These are phyloP conservation scores for Begonia fuchsioides DNA, from an alignment of 306 rosid genomes.

Conservation along the genomic window DNA sequence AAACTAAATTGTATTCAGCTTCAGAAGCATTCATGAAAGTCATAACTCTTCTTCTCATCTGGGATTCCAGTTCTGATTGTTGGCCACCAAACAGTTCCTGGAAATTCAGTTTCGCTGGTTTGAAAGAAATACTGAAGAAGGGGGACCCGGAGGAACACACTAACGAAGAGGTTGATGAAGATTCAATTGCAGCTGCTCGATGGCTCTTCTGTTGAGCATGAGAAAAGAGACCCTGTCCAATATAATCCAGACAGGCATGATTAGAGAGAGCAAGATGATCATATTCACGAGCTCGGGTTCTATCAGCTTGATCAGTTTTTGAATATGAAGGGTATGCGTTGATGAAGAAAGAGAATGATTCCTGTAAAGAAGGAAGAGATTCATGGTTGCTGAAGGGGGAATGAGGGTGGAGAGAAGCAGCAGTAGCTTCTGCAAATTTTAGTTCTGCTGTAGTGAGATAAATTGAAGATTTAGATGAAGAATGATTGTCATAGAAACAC, in stretches of 20 bases:
- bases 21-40: slow-evolving; percentile 60
- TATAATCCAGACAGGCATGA: slow-evolving; percentile 58
- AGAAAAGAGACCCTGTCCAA: slow-evolving; percentile 74
- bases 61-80: slow-evolving; percentile 43
- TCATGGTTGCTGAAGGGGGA: slow-evolving; percentile 64
- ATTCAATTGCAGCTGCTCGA: slow-evolving; percentile 9
- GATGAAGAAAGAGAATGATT: slow-evolving; percentile 35
- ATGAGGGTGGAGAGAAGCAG: slow-evolving; percentile 36
- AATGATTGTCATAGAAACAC: slow-evolving; percentile 14
- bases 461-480: slow-evolving; percentile 11
- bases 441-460: slow-evolving; percentile 7
- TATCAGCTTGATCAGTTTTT: slow-evolving; percentile 28
- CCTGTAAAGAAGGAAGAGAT: slow-evolving; percentile 47
- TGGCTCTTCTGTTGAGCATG: slow-evolving; percentile 23
- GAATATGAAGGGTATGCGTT: slow-evolving; percentile 37
- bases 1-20: slow-evolving; percentile 49
- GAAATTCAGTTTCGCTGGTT: slow-evolving; percentile 42
- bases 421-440: slow-evolving; percentile 26
- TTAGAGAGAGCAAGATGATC: slow-evolving; percentile 44
- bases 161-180: slow-evolving; percentile 18
- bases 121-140: slow-evolving; percentile 41
- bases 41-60: slow-evolving; percentile 47
- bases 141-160: slow-evolving; percentile 16
- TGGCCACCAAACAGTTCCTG: slow-evolving; percentile 35
- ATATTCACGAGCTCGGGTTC: slow-evolving; percentile 46